Percentiles rank a stretch among this genome's conserved stretches.
Evolutionary conservation across 2,329 filamentous ascomycete species (phyloP).

Genomic region (Purpureocillium takamizusanense): DNA sequence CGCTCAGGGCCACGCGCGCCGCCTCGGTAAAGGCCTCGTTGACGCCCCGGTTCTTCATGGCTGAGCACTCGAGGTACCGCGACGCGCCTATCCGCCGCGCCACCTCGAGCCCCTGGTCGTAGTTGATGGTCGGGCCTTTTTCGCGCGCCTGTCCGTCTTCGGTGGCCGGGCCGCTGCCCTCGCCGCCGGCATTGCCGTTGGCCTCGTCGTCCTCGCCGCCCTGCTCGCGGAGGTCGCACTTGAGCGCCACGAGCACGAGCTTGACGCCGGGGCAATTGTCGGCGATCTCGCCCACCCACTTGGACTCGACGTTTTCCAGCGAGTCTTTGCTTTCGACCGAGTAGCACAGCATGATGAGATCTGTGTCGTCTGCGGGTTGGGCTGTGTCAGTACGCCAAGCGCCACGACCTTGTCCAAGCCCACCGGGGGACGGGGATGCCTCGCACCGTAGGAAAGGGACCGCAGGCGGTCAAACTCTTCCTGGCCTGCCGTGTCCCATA

Average conservation of each 20-base stretch:
- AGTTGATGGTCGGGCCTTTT: conserved; percentile 71
- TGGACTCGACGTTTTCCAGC: conserved; percentile 95
- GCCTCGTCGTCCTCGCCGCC: conserved; percentile 60
- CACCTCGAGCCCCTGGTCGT: conserved; percentile 84
- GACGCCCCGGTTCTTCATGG: conserved; percentile 94
- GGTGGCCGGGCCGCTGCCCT: conserved; percentile 45
- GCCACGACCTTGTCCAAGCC: conserved; percentile 5
- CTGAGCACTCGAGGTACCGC: conserved; percentile 95
- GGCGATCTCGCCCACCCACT: conserved; percentile 96
- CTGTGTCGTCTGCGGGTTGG: conserved; percentile 60
- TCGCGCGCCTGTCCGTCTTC: conserved; percentile 33
- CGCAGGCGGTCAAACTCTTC: conserved; percentile 97
- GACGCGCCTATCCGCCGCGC: conserved; percentile 86
- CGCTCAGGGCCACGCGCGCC: conserved; percentile 78
- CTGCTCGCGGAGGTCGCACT: conserved; percentile 87
- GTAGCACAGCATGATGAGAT: conserved; percentile 98
- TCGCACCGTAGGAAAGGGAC: conserved; percentile 78
- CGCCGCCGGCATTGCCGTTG: conserved; percentile 50
- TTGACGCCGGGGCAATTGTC: conserved; percentile 96
- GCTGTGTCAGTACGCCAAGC: not conserved
- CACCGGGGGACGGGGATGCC: not conserved
- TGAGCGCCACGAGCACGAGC: conserved; percentile 88
- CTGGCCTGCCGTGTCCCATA: conserved; percentile 98
- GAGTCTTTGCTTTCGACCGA: conserved; percentile 94
- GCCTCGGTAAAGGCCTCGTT: conserved; percentile 99